Base-by-base conservation (phyloP, 805 yeast genomes). In the Candida michaelii region DNA sequence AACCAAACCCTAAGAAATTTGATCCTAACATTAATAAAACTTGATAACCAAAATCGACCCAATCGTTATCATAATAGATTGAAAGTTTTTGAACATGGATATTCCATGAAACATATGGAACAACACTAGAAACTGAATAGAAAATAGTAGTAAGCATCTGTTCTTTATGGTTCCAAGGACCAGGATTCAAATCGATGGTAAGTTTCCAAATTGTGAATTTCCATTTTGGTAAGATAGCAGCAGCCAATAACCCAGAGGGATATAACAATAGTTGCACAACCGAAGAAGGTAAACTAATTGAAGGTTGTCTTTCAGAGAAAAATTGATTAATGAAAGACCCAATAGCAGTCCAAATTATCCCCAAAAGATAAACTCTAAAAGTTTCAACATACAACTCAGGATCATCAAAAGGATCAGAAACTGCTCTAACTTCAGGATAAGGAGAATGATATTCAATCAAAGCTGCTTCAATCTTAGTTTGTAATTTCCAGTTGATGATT, bases 341-440 rank as follows among this genome's bases (percentile, higher is more conserved):
- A 21, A 80, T 58, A 11, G 74, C 63, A 3, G 79, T 71, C 74
- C 82, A 73, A 30, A 77, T 51, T 1, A 76, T 44, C 0, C 80
- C 80, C 21, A 81, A 60, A 4, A 70, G 60, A 69, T 83, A 82
- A 48, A 77, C 77, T 38, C 85, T 65, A 41, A 77, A 49, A 6
- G 85, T 79, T 45, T 77, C 80, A 29, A 67, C 71, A 0, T 79
- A 77, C 27, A 72, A 47, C 2, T 49, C 36, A 1, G 74, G 73
- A 45, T 81, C 82, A 49, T 81, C 85, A 39, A 51, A 63, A 10
- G 81, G 75, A 13, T 79, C 81, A n/a, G 80, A 80, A 14, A 82
- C 75, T 8, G 86, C 80, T 29, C 87, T 62, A 11, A 82, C 82
- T 52, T 82, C 87, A 1, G 85, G 83, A 48, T 80, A 80, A 4